Base-by-base conservation (phyloP, 768 basidiomycete species). In the Termitomyces sp. region DNA sequence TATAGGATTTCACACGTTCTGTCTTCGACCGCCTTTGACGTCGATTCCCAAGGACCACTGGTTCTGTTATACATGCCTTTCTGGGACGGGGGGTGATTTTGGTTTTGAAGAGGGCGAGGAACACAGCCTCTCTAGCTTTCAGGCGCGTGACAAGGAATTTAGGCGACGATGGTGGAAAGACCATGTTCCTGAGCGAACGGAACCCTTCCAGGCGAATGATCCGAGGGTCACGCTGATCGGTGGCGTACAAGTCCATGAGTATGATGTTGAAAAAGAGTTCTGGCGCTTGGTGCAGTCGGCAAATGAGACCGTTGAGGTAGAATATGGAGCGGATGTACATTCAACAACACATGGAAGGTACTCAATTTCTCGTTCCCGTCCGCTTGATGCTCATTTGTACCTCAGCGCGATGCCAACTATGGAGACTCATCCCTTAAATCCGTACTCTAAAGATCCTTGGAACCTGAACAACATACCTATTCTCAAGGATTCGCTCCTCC, bases 301-400 rank as follows among this genome's bases (percentile, higher is more conserved):
- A 57, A 77, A 82, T 46, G 95, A 98, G 70, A 95, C 93, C 0
- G 95, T 99, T 18, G 97, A 99, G 71, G 88, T 98, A 36, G 97
- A 99, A 73, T 99, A 99, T 69, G 97, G 97, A n/a, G 97, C 97
- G 1, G 97, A 99, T 71, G 89, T 99, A 36, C 95, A 98, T 73
- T 96, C 95, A 9, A 95, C 95, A 1, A 96, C 92, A 8, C 94
- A 98, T 66, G 96, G 96, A 73, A 98, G 94, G 95, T 95, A 72
- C 33, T 49, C 61, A 82, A 46, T 16, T 49, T 20, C 53, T 62
- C 14, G 53, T 56, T 10, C 56, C 56, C 23, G 49, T 35, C 61
- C 46, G 9, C 32, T 56, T 49, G 26, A 51, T 50, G 55, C 53
- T 61, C 58, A 33, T 52, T n/a, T 20, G 38, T 52, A 26, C 35